These are phyloP conservation scores for Eragrostis tef DNA, from an alignment of 202 grass and related monocot species.

Conservation along the genomic window DNA sequence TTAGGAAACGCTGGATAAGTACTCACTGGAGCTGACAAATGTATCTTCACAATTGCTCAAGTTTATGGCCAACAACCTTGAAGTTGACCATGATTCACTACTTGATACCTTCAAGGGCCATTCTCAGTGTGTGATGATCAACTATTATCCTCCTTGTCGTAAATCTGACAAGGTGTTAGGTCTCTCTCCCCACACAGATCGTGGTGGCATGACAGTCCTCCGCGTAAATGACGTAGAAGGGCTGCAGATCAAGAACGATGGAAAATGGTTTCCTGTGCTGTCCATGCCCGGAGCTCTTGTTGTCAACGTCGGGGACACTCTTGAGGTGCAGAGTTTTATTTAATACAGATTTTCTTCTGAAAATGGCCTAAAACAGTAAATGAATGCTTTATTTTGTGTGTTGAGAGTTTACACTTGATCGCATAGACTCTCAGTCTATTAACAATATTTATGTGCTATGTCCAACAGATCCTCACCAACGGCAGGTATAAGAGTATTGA, in stretches of 20 bases:
- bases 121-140: slow-evolving; percentile 54
- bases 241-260: slow-evolving; percentile 56
- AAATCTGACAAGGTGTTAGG: slow-evolving; percentile 59
- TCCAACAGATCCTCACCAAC: slow-evolving; percentile 54
- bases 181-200: slow-evolving; percentile 56
- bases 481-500: slow-evolving; percentile 67
- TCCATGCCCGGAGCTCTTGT: slow-evolving; percentile 48
- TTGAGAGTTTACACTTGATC: not conserved
- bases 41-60: slow-evolving; percentile 44
- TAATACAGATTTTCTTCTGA: not conserved
- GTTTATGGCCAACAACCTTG: slow-evolving; percentile 55
- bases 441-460: not conserved
- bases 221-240: slow-evolving; percentile 65
- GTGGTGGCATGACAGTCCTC: slow-evolving; percentile 48
- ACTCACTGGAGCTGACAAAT: slow-evolving; percentile 52
- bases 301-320: slow-evolving; percentile 57
- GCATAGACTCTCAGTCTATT: not conserved
- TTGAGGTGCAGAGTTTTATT: slow-evolving; percentile 52
- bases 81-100: slow-evolving; percentile 46
- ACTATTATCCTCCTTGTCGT: slow-evolving; percentile 62
- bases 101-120: slow-evolving; percentile 35
- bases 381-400: not conserved
- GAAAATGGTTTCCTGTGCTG: slow-evolving; percentile 50
- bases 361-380: not conserved
- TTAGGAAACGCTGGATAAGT: slow-evolving; percentile 56